Percentiles rank a stretch among this genome's conserved stretches.
These are phyloP conservation scores for Citrullus colocynthis DNA, from an alignment of 306 rosid species.

Conservation along the genomic window DNA sequence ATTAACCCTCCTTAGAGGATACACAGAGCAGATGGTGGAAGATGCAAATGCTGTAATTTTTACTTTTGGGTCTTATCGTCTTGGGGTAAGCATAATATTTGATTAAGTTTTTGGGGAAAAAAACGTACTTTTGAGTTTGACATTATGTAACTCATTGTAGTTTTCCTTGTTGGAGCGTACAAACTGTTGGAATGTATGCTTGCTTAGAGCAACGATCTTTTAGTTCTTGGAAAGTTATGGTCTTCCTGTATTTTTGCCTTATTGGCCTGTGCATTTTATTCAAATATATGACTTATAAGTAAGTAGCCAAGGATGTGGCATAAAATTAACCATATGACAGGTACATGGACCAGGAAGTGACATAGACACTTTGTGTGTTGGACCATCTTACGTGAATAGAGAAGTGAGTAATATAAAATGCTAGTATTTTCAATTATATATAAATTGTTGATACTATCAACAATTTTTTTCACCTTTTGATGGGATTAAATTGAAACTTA, in stretches of 20 bases:
- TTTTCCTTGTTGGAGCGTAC: background rate
- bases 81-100: conserved; percentile 56
- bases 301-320: background rate
- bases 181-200: background rate
- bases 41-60: conserved; percentile 82
- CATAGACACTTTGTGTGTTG: conserved; percentile 78
- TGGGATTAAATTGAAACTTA: background rate
- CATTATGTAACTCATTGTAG: background rate
- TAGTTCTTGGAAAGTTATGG: background rate
- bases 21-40: conserved; percentile 94
- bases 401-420: conserved; percentile 32
- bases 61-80: conserved; percentile 82
- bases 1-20: conserved; percentile 73
- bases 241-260: background rate
- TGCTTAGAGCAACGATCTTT: background rate
- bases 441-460: background rate
- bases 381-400: conserved; percentile 73
- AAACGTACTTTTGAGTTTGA: background rate
- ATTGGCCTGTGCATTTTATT: background rate
- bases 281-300: background rate
- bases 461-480: background rate
- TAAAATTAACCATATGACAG: conserved; percentile 16
- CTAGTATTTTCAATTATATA: background rate
- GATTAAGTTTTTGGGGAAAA: conserved; percentile 8
- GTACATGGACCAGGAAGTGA: conserved; percentile 92